Percentiles rank a stretch among this genome's conserved stretches.
phyloP scores from a whole-genome alignment of 331 rosid genomes.

The Malus hybrid region DNA sequence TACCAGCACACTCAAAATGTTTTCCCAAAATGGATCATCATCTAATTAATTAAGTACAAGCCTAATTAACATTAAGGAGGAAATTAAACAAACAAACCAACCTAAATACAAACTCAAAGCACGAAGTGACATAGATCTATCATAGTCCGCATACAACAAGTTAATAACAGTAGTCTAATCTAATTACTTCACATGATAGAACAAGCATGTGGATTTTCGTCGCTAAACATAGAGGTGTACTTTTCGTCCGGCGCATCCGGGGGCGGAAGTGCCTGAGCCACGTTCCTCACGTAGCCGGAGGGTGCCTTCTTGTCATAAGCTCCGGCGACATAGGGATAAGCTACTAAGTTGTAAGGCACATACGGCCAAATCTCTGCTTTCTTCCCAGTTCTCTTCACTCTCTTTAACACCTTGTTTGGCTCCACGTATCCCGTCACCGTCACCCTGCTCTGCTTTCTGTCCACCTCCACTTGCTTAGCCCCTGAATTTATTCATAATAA shows the following conservation, averaged over 20 bases:
- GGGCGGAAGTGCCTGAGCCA: slow-evolving; percentile 41
- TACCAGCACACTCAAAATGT: neutral
- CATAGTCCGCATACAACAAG: neutral
- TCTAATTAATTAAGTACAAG: neutral
- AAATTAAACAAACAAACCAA: neutral
- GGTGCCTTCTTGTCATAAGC: slow-evolving; percentile 94
- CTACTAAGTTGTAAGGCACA: slow-evolving; percentile 62
- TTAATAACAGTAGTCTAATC: neutral
- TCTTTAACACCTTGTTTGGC: slow-evolving; percentile 59
- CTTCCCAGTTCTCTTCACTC: slow-evolving; percentile 64
- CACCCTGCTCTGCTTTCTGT: slow-evolving; percentile 67
- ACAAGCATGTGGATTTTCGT: slow-evolving; percentile 81
- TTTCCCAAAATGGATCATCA: neutral
- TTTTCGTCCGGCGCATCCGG: slow-evolving; percentile 58
- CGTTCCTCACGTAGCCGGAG: slow-evolving; percentile 63
- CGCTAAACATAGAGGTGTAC: slow-evolving; percentile 54
- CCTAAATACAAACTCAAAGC: neutral
- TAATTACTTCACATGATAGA: slow-evolving; percentile 49
- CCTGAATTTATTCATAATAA: slow-evolving; percentile 29
- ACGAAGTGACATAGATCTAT: neutral
- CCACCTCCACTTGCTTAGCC: slow-evolving; percentile 52
- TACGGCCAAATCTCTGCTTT: slow-evolving; percentile 91
- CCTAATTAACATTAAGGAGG: neutral
- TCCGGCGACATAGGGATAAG: slow-evolving; percentile 69
- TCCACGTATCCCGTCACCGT: slow-evolving; percentile 67